Evolutionary conservation across 2,329 filamentous ascomycete genomes (phyloP).

Genomic region (Fusarium proliferatum): DNA sequence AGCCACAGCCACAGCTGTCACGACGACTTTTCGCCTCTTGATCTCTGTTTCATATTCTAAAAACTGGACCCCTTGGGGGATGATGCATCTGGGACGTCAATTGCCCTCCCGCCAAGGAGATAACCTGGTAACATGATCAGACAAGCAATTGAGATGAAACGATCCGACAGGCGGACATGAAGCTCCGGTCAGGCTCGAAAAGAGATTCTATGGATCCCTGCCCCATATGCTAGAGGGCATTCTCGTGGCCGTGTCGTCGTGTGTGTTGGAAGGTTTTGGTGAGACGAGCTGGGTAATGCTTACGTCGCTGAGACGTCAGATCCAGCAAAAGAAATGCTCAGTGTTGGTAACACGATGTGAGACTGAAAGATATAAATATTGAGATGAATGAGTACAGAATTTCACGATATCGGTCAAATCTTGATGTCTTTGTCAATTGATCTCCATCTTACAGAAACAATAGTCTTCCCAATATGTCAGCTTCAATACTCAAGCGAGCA

Average conservation of each 20-base stretch:
- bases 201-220: neutral
- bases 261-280: neutral
- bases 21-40: neutral
- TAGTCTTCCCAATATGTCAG: neutral
- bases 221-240: neutral
- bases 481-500: constrained; percentile 3
- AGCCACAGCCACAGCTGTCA: neutral
- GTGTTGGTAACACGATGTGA: neutral
- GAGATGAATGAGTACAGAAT: neutral
- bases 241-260: neutral
- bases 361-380: neutral
- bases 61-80: neutral
- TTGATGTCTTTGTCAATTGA: neutral
- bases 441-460: neutral
- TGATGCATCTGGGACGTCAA: constrained; percentile 9
- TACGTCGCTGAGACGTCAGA: constrained; percentile 22
- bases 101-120: neutral
- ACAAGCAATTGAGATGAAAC: neutral
- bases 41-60: neutral
- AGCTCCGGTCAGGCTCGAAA: neutral
- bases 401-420: neutral
- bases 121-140: neutral
- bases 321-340: neutral
- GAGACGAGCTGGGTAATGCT: neutral
- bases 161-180: neutral